Conservation (phyloP, 441 rosid genomes). For the Pelargonium cotyledonis region DNA sequence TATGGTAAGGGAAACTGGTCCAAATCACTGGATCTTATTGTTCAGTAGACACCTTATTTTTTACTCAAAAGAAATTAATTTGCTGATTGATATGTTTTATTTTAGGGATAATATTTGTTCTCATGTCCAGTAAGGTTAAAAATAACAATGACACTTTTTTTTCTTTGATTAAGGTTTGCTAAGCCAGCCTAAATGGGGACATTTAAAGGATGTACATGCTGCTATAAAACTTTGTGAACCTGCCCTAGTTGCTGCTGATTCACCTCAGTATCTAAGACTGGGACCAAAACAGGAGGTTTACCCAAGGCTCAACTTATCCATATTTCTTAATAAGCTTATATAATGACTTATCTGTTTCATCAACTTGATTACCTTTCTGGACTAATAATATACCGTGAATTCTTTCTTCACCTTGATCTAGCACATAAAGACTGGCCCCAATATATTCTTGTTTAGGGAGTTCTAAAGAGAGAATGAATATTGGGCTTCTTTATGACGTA, state of each 20-base stretch:
- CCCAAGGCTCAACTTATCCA: neutral
- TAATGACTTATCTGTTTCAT: neutral
- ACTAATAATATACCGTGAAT: too few relatives aligned
- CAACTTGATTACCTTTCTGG: neutral
- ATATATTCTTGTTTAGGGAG: neutral
- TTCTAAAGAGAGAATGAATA: neutral
- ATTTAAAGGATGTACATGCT: constrained; percentile 64
- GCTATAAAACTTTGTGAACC: constrained; percentile 60
- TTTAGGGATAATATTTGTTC: neutral
- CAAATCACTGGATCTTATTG: constrained; percentile 10
- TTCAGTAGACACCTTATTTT: neutral
- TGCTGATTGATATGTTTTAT: neutral
- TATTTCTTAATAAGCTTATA: neutral
- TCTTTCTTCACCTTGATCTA: too few relatives aligned
- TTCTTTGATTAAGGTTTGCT: constrained; percentile 40
- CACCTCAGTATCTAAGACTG: constrained; percentile 53
- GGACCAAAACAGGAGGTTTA: constrained; percentile 68
- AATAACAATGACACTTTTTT: neutral
- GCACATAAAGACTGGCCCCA: neutral
- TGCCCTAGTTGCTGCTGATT: constrained; percentile 57
- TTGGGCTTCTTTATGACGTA: neutral
- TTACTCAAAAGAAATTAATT: neutral
- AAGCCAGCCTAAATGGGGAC: constrained; percentile 74
- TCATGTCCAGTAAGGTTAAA: neutral
- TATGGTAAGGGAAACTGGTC: constrained; percentile 91